Conservation (phyloP, 352 stramenopile genomes). For the Phytophthora rubi region DNA sequence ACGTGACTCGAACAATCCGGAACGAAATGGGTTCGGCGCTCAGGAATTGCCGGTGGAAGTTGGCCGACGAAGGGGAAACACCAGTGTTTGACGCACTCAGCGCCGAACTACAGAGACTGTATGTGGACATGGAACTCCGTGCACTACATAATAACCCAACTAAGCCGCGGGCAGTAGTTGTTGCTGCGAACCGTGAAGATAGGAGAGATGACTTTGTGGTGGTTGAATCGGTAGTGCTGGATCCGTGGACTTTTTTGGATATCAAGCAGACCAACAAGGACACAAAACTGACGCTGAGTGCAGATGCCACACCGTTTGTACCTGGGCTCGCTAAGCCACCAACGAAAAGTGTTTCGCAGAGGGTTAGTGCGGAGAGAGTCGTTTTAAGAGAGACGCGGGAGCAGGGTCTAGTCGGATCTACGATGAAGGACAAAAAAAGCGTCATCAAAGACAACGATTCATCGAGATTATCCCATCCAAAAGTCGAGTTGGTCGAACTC, state of each 20-base stretch:
- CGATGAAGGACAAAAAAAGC: too few relatives aligned
- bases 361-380: too few relatives aligned
- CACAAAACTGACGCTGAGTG: not conserved
- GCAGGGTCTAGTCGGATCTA: too few relatives aligned
- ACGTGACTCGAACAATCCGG: conserved; percentile 26
- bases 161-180: not conserved
- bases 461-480: too few relatives aligned
- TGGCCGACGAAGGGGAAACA: conserved; percentile 31
- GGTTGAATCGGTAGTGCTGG: not conserved
- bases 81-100: conserved; percentile 30
- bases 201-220: not conserved
- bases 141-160: not conserved
- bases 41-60: conserved; percentile 25
- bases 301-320: conserved; percentile 7
- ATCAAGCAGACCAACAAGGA: not conserved
- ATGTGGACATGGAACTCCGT: conserved; percentile 11
- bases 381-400: too few relatives aligned
- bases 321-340: not conserved
- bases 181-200: not conserved
- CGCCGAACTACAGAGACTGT: conserved; percentile 33
- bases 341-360: too few relatives aligned
- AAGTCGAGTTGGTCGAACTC: too few relatives aligned
- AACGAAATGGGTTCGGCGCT: conserved; percentile 39
- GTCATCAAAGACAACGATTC: too few relatives aligned
- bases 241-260: conserved; percentile 4